These are phyloP conservation scores for Phytophthora syringae DNA, from an alignment of 352 stramenopile species.

Conservation along the genomic window DNA sequence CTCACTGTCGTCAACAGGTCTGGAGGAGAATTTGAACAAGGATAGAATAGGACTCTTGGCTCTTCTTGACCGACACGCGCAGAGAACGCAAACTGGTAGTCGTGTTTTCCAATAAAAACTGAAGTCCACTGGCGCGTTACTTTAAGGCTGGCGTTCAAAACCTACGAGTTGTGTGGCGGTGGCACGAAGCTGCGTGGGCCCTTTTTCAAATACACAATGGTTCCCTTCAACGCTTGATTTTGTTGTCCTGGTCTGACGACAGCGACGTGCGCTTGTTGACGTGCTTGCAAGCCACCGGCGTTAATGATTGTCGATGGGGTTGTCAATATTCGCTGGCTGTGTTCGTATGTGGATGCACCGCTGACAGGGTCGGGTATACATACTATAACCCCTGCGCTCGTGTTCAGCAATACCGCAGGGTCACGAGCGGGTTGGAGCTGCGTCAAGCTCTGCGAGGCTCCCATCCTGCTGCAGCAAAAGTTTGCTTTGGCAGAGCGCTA, in stretches of 20 bases:
- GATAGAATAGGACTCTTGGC: conserved; percentile 44
- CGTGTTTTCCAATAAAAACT: conserved; percentile 19
- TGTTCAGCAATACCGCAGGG: conserved; percentile 53
- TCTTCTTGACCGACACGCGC: conserved; percentile 12
- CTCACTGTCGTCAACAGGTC: conserved; percentile 22
- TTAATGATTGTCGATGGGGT: conserved; percentile 5
- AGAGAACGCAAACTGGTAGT: conserved; percentile 10
- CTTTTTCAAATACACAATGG: conserved; percentile 71
- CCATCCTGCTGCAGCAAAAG: conserved; percentile 38
- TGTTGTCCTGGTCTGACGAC: conserved; percentile 44
- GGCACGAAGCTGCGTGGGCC: conserved; percentile 15
- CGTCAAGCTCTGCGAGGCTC: conserved; percentile 35
- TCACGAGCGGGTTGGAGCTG: conserved; percentile 34
- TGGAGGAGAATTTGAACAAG: conserved; percentile 34
- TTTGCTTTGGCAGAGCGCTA: conserved; percentile 1
- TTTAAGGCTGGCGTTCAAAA: not conserved
- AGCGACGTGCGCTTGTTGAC: conserved; percentile 29
- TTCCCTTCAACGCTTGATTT: conserved; percentile 59
- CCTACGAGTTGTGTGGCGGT: conserved; percentile 6
- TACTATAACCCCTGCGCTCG: conserved; percentile 57
- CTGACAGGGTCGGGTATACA: conserved; percentile 33
- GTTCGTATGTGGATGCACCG: conserved; percentile 45
- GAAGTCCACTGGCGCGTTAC: conserved; percentile 8
- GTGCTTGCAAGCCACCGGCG: not conserved
- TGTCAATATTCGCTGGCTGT: conserved; percentile 44